A percentile compares a stretch with the other conserved stretches of the same genome.
These are phyloP conservation scores for Terfezia boudieri DNA, from an alignment of 495 filamentous ascomycete species.

Conservation along the genomic window DNA sequence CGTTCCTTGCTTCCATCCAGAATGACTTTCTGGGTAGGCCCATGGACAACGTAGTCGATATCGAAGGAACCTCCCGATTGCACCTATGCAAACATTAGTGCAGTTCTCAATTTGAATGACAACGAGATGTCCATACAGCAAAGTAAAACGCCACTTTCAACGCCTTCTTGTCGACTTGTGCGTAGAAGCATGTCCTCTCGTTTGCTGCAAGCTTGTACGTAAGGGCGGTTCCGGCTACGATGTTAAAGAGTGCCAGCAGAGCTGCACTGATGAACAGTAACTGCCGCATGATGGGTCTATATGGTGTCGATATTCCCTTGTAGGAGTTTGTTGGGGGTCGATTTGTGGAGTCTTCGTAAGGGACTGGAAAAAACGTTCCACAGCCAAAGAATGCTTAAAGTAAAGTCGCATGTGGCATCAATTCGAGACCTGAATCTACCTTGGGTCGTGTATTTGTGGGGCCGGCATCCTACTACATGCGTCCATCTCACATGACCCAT, in stretches of 20 bases:
- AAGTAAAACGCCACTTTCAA: slow-evolving; percentile 97
- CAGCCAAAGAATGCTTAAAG: too few relatives aligned
- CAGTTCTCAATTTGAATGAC: background rate
- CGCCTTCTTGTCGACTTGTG: slow-evolving; percentile 45
- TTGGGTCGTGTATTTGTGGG: background rate
- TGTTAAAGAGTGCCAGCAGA: slow-evolving; percentile 32
- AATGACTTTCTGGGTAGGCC: slow-evolving; percentile 61
- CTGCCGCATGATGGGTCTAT: background rate
- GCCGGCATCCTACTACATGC: background rate
- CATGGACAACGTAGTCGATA: slow-evolving; percentile 74
- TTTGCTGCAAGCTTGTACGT: slow-evolving; percentile 81
- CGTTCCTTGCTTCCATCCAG: slow-evolving; percentile 78
- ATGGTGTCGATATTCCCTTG: background rate
- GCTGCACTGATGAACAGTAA: slow-evolving; percentile 39
- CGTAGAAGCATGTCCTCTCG: slow-evolving; percentile 91
- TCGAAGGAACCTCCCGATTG: slow-evolving; percentile 94
- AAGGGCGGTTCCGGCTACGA: slow-evolving; percentile 56
- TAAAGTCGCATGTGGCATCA: background rate
- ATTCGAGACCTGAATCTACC: background rate
- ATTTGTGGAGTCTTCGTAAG: too few relatives aligned
- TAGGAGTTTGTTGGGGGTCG: too few relatives aligned
- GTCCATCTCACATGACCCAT: too few relatives aligned
- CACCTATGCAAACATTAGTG: slow-evolving; percentile 32
- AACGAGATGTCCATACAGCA: slow-evolving; percentile 37
- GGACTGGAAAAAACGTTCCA: too few relatives aligned